Base-by-base conservation (phyloP, 179 eudicot species). In the Beta macrorhiza region DNA sequence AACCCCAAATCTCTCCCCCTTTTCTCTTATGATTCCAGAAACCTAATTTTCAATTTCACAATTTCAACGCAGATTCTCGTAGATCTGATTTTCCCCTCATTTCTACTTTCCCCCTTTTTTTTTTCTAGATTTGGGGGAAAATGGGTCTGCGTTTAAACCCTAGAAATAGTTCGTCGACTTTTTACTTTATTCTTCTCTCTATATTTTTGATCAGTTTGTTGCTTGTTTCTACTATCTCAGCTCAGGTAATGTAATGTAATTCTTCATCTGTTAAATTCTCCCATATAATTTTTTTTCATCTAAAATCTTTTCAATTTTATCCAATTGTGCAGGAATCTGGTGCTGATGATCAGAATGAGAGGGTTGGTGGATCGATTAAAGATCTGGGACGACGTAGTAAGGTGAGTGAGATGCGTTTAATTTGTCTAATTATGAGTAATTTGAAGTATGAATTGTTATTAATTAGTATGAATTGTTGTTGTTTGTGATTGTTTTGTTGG, bases 321-420 rank as follows among this genome's bases (percentile, higher is more conserved):
- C 0, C 3, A 62, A 37, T 63, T 25, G 42, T 88, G 57, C 77
- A 90, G 96, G 91, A 87, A 82, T 49, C 64, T 77, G 84, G 86
- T 51, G 89, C 52, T 69, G 91, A 87, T 14, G 77, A 72, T 42
- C 83, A 80, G 37, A 79, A 22, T 56, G 87, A 77, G 56, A 86
- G 85, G 59, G 64, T 82, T 5, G 75, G 20, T 74, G 86, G 87
- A 78, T 58, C 87, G 17, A 25, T 87, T 47, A 87, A 77, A 76
- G 87, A 92, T 89, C 91, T 93, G 75, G 97, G 97, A 53, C 91
- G 95, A 58, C 92, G 91, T 63, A 87, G 97, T 74, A 93, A 93
- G 88, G 97, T 92, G 77, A 81, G 49, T 12, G 32, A 5, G 8
- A 62, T n/a, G 58, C 56, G 42, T 45, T 56, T 45, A 5, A 0